Evolutionary conservation across 805 yeast genomes (phyloP), one percentile per base, ranked within the genome.

Genomic region (Millerozyma acaciae): DNA sequence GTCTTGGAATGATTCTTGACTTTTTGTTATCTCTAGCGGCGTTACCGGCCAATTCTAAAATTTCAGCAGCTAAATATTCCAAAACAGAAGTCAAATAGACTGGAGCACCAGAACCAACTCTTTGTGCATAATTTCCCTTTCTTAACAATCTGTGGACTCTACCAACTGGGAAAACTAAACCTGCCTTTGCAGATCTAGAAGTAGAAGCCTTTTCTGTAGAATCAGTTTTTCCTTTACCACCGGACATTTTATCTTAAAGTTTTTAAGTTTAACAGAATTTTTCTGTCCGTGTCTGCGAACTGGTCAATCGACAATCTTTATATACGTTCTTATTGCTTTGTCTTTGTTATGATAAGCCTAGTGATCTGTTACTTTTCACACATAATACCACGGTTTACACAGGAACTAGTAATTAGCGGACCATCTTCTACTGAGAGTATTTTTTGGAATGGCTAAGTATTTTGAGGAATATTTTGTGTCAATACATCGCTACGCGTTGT

Each of bases 71-170:
- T 55, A 67, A 66, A 57, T 67, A 67, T 55, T 67, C 73, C 52
- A 67, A 65, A 33, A 67, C 73, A 30, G 73, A 65, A 44, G 73
- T 67, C 53, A 67, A 64, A 61, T 67, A 67, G 33, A 67, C 73
- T 51, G 73, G 73, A 42, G 73, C 73, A 62, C 73, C 73, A 40
- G 71, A 65, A 54, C 73, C 73, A 45, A 67, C 68, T 65, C 73
- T 65, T 56, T 67, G 72, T 42, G 72, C 73, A 57, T 67, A 67
- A 59, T 67, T 67, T 44, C 73, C 73, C 54, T 65, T 67, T 62
- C 70, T 67, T 49, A 68, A 66, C 51, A 66, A 62, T 66, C 73
- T 66, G 57, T 66, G 73, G 45, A 66, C 70, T 63, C 73, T 65
- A 45, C 73, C 73, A 42, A 66, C 73, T 50, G 73, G 73, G 68